Base-by-base conservation (phyloP, 164 flowering plant species). In the Pachysandra terminalis region DNA sequence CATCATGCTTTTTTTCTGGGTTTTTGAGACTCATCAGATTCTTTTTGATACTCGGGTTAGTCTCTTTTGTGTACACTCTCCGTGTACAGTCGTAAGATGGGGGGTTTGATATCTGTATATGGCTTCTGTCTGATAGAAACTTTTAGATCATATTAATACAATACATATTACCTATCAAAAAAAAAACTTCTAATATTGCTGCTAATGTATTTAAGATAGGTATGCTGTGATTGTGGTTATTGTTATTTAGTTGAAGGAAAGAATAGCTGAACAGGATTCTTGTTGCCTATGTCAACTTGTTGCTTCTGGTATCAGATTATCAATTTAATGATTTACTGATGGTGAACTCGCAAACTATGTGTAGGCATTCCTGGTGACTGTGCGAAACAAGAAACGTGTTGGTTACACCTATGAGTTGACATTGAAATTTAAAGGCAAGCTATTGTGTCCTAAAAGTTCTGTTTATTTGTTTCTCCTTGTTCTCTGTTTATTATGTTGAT, bases 321-420 rank as follows among this genome's bases (percentile, higher is more conserved):
- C 19, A 62, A 37, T 23, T 64, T 41, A 40, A 70, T 19, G 19
- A 10, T 41, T 66, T 48, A 60, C 17, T 61, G 69, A 41, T 72
- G 56, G 0, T 57, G 56, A 15, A 24, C 41, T 41, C 48, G 37
- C 45, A 55, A 55, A 68, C 53, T 70, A 17, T 73, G 76, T 67
- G 63, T 88, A 95, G 97, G 98, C 98, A 60, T 89, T 84, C 67
- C 78, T 91, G 84, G 91, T 95, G 68, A 95, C 87, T 37, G 97
- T 91, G 22, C 81, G 98, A 21, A 95, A 89, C 82, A 95, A 91
- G 80, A 95, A 95, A 75, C 86, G 96, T 28, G 96, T 91, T 74
- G 93, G 97, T 59, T 95, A 91, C 68, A 87, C 92, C 0, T 95
- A 87, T 68, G 97, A 95, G 71, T 65, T 95, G 41, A 80, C 93